phyloP scores from a whole-genome alignment of 148 eudicot genomes.

The Pharnaceum exiguum region DNA sequence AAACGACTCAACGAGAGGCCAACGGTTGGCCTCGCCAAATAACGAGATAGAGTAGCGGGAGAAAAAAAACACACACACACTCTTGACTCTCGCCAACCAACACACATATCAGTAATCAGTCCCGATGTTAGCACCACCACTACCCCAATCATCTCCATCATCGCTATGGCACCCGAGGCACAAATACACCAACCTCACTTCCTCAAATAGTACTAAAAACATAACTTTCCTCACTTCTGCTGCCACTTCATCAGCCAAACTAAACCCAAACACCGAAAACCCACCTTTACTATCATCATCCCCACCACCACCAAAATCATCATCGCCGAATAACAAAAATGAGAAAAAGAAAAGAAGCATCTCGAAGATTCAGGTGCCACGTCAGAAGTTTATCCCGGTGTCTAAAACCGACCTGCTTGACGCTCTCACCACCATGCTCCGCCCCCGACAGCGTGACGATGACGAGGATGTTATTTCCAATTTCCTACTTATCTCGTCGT shows the following conservation, averaged over 20 bases:
- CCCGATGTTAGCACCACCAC: too few species aligned
- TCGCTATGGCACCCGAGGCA: too few species aligned
- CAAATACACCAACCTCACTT: too few species aligned
- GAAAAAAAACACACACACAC: too few species aligned
- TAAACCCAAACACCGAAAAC: not conserved
- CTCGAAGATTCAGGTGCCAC: conserved; percentile 54
- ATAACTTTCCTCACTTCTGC: too few species aligned
- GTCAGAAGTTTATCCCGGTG: conserved; percentile 60
- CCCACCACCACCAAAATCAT: conserved; percentile 4
- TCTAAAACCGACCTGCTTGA: conserved; percentile 62
- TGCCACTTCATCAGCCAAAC: too few species aligned
- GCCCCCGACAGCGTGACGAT: conserved; percentile 20
- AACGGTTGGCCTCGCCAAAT: not conserved
- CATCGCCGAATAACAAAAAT: not conserved
- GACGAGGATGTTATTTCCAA: conserved; percentile 29
- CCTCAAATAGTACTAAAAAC: too few species aligned
- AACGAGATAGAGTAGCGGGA: too few species aligned
- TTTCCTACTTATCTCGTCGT: conserved; percentile 50
- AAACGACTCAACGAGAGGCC: conserved; percentile 1
- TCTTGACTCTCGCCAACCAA: too few species aligned
- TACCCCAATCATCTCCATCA: too few species aligned
- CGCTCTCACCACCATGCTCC: conserved; percentile 39
- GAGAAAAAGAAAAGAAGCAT: conserved; percentile 1
- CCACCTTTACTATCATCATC: not conserved
- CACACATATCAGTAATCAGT: too few species aligned